A percentile compares a stretch with the other conserved stretches of the same genome.
These are phyloP conservation scores for Peronosclerospora sorghi DNA, from an alignment of 352 stramenopile genomes.

Conservation along the genomic window DNA sequence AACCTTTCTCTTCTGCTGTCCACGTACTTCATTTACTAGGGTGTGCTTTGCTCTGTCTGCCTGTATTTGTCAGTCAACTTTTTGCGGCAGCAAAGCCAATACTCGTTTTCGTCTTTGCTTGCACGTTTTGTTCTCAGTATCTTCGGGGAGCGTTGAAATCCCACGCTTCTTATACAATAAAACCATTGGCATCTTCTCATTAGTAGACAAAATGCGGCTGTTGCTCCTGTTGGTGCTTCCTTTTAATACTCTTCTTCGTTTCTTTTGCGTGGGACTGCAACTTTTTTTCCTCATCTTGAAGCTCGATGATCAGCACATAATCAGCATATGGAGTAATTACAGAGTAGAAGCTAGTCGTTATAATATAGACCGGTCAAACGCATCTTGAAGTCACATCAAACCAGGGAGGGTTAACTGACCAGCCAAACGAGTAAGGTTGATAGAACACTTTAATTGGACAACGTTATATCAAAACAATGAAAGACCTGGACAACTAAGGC, in stretches of 20 bases:
- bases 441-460: too few species aligned
- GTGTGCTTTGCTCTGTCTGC: slow-evolving; percentile 4
- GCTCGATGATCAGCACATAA: too few species aligned
- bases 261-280: too few species aligned
- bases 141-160: slow-evolving; percentile 5
- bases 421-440: too few species aligned
- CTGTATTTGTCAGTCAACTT: slow-evolving; percentile 14
- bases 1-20: slow-evolving; percentile 32
- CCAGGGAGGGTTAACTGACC: too few species aligned
- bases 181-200: slow-evolving; percentile 13
- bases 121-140: slow-evolving; percentile 1
- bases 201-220: neutral
- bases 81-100: slow-evolving; percentile 20
- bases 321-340: too few species aligned
- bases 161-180: slow-evolving; percentile 41
- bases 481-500: too few species aligned
- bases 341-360: too few species aligned
- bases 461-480: too few species aligned
- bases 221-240: slow-evolving; percentile 9
- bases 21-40: slow-evolving; percentile 15
- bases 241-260: neutral
- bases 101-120: slow-evolving; percentile 26
- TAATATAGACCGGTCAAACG: too few species aligned
- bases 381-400: too few species aligned
- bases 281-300: too few species aligned